Percentiles rank a stretch among this genome's conserved stretches.
Conservation (phyloP, 495 filamentous ascomycete species). For the Tuber borchii region DNA sequence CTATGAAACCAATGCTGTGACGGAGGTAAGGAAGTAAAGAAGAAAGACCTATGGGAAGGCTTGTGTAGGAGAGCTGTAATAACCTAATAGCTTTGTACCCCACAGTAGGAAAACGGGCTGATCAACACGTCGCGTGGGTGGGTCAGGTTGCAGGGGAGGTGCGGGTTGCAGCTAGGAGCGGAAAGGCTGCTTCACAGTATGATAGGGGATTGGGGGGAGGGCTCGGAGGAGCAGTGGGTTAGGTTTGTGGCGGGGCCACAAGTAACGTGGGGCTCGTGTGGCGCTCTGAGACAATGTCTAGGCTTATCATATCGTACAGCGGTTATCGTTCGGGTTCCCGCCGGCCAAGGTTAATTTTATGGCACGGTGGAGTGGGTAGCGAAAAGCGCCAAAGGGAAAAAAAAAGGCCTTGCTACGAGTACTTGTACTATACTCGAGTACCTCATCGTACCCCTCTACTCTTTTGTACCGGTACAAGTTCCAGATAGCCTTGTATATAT, state of each 20-base stretch:
- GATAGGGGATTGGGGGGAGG: not conserved
- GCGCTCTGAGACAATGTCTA: not conserved
- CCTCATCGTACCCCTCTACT: not conserved
- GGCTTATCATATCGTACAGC: not conserved
- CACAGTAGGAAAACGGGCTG: not conserved
- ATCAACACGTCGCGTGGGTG: not conserved
- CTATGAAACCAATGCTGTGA: not conserved
- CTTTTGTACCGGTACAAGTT: too few species aligned
- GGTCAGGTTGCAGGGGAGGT: conserved; percentile 5
- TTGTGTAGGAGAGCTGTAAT: not conserved
- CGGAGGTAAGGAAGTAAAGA: not conserved
- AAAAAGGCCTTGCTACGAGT: not conserved
- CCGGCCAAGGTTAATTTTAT: not conserved
- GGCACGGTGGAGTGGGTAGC: not conserved
- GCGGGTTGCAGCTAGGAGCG: not conserved
- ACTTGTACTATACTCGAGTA: too few species aligned
- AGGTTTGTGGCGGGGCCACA: not conserved
- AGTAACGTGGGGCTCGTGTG: not conserved
- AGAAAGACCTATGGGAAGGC: not conserved
- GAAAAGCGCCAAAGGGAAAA: not conserved
- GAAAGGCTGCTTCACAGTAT: not conserved
- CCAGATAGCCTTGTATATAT: too few species aligned
- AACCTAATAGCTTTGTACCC: not conserved
- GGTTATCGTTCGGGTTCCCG: not conserved
- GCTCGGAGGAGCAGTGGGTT: not conserved